phyloP scores from a whole-genome alignment of 1,284 basidiomycete species.

The Sporisorium iseilematis-ciliati region DNA sequence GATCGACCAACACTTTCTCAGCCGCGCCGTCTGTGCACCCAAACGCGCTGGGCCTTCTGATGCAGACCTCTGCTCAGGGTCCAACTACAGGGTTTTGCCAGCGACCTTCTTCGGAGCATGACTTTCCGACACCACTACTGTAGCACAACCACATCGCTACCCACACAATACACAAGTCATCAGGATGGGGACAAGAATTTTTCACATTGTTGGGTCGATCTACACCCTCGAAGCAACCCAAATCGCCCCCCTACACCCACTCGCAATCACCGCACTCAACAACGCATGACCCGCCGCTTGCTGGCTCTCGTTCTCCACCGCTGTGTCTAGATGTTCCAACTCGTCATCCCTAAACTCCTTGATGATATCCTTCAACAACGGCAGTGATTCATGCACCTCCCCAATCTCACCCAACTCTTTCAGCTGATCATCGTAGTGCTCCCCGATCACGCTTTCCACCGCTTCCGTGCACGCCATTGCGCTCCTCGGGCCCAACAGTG shows the following conservation, averaged over 20 bases:
- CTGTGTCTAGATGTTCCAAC: conserved; percentile 90
- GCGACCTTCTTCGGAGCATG: background rate
- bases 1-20: conserved; percentile 1
- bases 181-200: too few species aligned
- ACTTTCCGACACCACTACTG: background rate
- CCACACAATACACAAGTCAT: background rate
- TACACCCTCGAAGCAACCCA: conserved; percentile 75
- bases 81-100: background rate
- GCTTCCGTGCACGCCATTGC: conserved; percentile 99
- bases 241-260: conserved; percentile 89
- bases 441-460: conserved; percentile 96
- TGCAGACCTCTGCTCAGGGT: background rate
- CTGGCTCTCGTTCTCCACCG: conserved; percentile 89
- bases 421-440: conserved; percentile 88
- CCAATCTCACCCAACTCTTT: conserved; percentile 52
- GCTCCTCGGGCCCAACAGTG: conserved; percentile 88
- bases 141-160: background rate
- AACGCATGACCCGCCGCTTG: conserved; percentile 91
- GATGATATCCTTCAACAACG: conserved; percentile 81
- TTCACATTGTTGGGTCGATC: too few species aligned
- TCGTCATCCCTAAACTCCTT: conserved; percentile 93
- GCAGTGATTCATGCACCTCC: conserved; percentile 77
- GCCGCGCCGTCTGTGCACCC: background rate
- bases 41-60: background rate
- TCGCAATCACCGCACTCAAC: conserved; percentile 84